These are phyloP conservation scores for Selaginella moellendorffii DNA, from an alignment of 75 land plant species.

Conservation along the genomic window DNA sequence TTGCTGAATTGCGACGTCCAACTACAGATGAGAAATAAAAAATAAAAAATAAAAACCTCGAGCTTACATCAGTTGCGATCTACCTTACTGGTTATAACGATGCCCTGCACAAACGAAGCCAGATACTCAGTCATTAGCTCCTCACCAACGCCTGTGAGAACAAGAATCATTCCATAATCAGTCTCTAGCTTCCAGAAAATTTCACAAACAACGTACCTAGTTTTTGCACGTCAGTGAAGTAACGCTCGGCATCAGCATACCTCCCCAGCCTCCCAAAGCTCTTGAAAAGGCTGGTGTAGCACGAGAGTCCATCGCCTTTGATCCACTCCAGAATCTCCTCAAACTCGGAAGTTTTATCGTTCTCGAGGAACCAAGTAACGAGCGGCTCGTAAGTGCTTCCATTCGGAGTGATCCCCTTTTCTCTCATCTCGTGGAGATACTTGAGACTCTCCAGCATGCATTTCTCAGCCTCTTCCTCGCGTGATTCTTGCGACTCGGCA, in stretches of 20 bases:
- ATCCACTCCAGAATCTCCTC: constrained; percentile 6
- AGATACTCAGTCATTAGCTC: not conserved
- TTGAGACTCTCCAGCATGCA: not conserved
- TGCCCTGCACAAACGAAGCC: constrained; percentile 1
- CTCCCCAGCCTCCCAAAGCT: not conserved
- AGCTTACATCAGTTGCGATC: no score
- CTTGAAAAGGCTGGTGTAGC: constrained; percentile 1
- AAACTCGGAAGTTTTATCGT: constrained; percentile 2
- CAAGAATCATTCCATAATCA: not conserved
- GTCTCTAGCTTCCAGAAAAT: not conserved
- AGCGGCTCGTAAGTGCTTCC: constrained; percentile 3
- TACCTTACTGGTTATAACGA: not conserved
- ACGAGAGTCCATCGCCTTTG: not conserved
- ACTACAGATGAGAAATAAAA: not conserved
- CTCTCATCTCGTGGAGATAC: constrained; percentile 3
- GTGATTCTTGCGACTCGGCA: not conserved
- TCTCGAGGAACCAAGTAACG: constrained; percentile 4
- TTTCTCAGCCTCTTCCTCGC: not conserved
- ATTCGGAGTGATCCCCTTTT: not conserved
- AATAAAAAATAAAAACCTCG: no score
- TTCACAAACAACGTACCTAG: no score
- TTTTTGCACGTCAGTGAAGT: not conserved
- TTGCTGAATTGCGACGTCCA: not conserved
- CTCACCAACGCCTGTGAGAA: not conserved
- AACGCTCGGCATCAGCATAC: not conserved